phyloP scores from a whole-genome alignment of 73 alveolate species.

The Durusdinium trenchii region DNA sequence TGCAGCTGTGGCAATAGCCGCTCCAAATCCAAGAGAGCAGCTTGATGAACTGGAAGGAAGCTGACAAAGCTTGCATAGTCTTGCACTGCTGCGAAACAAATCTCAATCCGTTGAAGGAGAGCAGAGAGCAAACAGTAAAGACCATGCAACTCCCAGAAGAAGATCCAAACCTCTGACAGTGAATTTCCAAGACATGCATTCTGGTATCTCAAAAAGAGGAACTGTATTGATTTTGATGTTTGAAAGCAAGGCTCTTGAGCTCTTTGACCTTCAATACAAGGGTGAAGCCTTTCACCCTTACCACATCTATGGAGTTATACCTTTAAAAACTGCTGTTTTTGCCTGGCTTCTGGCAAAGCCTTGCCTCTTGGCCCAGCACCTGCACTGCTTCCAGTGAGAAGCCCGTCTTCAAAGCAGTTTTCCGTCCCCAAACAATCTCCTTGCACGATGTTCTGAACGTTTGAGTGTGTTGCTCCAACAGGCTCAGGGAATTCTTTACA shows the following conservation, averaged over 20 bases:
- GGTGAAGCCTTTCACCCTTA: no score
- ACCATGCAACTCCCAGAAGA: slow-evolving; percentile 73
- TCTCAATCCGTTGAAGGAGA: slow-evolving; percentile 35
- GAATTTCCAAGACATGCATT: no score
- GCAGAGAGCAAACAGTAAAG: slow-evolving; percentile 68
- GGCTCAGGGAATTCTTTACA: neutral
- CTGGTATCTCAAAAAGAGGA: no score
- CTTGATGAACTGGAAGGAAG: slow-evolving; percentile 76
- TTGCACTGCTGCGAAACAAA: slow-evolving; percentile 59
- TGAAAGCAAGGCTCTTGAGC: no score
- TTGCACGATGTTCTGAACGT: neutral
- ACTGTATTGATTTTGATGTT: no score
- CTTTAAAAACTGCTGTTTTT: no score
- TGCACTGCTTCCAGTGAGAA: slow-evolving; percentile 18
- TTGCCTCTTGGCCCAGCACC: neutral
- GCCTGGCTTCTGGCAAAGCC: no score
- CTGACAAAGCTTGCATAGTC: slow-evolving; percentile 70
- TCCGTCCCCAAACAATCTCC: neutral
- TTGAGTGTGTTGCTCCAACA: neutral
- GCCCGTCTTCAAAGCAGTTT: neutral
- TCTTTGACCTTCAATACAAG: no score
- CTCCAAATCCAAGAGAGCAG: slow-evolving; percentile 50
- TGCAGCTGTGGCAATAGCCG: slow-evolving; percentile 72
- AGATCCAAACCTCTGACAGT: neutral
- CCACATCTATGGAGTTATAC: no score